Conservation (phyloP, 805 yeast species). For the Candida xiaguanensis region DNA sequence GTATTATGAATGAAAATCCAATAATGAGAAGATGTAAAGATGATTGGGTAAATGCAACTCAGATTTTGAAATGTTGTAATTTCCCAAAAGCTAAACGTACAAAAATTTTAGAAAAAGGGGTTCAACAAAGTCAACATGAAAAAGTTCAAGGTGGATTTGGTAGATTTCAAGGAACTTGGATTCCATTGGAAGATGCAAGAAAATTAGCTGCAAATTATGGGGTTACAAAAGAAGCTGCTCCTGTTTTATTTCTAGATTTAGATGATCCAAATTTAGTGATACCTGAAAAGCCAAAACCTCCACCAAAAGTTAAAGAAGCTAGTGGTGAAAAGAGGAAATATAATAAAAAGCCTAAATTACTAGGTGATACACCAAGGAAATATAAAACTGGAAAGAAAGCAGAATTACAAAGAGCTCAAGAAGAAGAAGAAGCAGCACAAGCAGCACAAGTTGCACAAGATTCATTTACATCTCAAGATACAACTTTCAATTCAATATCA, state of each 20-base stretch:
- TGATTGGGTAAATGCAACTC: constrained; percentile 97
- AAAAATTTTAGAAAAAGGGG: constrained; percentile 86
- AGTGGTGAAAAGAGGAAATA: constrained; percentile 41
- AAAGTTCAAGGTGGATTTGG: constrained; percentile 98
- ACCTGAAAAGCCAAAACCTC: constrained; percentile 31
- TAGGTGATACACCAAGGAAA: constrained; percentile 56
- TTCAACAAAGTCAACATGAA: constrained; percentile 86
- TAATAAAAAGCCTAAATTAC: constrained; percentile 58
- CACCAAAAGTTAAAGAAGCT: constrained; percentile 31
- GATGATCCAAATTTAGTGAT: constrained; percentile 33
- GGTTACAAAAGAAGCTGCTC: constrained; percentile 36
- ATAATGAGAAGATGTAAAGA: constrained; percentile 89
- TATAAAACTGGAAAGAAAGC: constrained; percentile 21
- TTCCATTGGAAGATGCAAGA: constrained; percentile 73
- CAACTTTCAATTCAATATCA: constrained; percentile 5
- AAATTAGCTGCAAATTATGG: constrained; percentile 39
- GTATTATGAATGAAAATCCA: constrained; percentile 61
- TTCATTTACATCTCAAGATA: constrained; percentile 6
- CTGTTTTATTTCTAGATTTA: constrained; percentile 37
- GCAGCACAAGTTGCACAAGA: constrained; percentile 7
- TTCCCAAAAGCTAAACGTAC: constrained; percentile 94
- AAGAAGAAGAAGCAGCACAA: constrained; percentile 5
- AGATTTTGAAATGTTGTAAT: constrained; percentile 86
- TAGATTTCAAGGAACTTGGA: constrained; percentile 96
- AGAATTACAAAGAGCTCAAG: constrained; percentile 8